Base-by-base conservation (phyloP, 2,329 filamentous ascomycete genomes). In the Coniochaeta sp. region DNA sequence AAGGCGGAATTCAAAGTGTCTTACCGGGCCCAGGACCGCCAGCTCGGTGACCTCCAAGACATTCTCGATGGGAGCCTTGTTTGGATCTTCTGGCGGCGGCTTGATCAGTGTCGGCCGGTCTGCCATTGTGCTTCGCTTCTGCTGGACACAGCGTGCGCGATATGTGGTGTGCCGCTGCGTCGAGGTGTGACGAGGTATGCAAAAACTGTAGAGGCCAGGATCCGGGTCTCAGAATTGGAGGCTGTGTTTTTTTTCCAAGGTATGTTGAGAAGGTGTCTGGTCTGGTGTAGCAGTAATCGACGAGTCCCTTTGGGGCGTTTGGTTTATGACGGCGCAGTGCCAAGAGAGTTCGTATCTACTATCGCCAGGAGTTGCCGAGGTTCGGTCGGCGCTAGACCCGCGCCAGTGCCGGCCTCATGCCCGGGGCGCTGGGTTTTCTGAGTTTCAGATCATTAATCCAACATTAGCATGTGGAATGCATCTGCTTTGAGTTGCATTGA, bases 1-100 rank as follows among this genome's bases (percentile, higher is more conserved):
- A 38, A 30, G 38, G 9, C 22, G 40, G 22, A 22, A 14, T 36
- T 50, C 36, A 7, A 24, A 52, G 47, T 8, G 17, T 26, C 84
- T 71, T 77, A 91, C 89, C 60, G 89, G 88, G 52, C 89, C 88
- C 64, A 95, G 85, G 63, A 89, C 88, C 59, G 79, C 79, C 58
- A 97, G 80, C 65, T 91, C 89, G 3, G 89, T 95, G 67, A 97
- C 80, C 69, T 96, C 92, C 59, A 97, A 83, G 56, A 90, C 88
- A 74, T 96, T 93, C 77, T 98, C 93, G 63, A 98, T 96, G 16
- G 86, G 81, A 28, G 91, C 87, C 74, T 90, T 90, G 69, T 82
- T 81, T 54, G 84, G 77, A 70, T 96, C 87, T 34, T 86, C 74
- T 58, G 89, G 86, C 64, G 90, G 91, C 57, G 91, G 88, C 68